Percentiles rank a stretch among this genome's conserved stretches.
These are phyloP conservation scores for Cruciata laevipes DNA, from an alignment of 257 asterid species.

Conservation along the genomic window DNA sequence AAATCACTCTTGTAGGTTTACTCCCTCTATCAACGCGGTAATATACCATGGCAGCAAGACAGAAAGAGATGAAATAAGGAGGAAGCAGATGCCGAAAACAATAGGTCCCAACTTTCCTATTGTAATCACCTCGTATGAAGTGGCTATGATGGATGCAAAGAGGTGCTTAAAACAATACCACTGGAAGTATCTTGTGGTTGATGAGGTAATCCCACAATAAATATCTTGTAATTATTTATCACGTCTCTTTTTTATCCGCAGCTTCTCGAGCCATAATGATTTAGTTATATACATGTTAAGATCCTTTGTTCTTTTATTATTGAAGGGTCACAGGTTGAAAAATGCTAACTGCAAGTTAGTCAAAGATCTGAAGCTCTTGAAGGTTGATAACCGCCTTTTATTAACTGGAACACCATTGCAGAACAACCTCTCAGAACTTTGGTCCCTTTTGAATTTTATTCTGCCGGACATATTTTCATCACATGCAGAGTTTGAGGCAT, in stretches of 20 bases:
- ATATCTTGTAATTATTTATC: not conserved
- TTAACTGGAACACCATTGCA: slow-evolving; percentile 98
- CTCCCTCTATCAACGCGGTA: slow-evolving; percentile 63
- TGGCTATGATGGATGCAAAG: slow-evolving; percentile 67
- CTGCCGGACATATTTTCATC: slow-evolving; percentile 98
- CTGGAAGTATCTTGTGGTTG: slow-evolving; percentile 95
- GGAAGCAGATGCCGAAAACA: slow-evolving; percentile 83
- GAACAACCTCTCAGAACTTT: slow-evolving; percentile 94
- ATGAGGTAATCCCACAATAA: slow-evolving; percentile 53
- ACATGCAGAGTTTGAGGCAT: slow-evolving; percentile 88
- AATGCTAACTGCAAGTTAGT: slow-evolving; percentile 79
- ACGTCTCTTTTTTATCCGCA: not conserved
- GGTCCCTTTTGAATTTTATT: slow-evolving; percentile 94
- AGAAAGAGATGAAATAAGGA: slow-evolving; percentile 58
- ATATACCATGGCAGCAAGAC: slow-evolving; percentile 80
- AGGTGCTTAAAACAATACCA: slow-evolving; percentile 54
- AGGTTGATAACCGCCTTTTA: slow-evolving; percentile 83
- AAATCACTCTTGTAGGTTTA: slow-evolving; percentile 45
- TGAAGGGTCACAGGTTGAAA: slow-evolving; percentile 94
- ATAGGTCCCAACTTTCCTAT: slow-evolving; percentile 80
- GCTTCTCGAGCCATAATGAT: not conserved
- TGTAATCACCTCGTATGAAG: slow-evolving; percentile 85
- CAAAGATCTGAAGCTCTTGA: slow-evolving; percentile 53
- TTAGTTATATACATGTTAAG: not conserved
- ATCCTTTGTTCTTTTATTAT: slow-evolving; percentile 14